phyloP scores from a whole-genome alignment of 257 asterid genomes.

The Plectranthus barbatus region DNA sequence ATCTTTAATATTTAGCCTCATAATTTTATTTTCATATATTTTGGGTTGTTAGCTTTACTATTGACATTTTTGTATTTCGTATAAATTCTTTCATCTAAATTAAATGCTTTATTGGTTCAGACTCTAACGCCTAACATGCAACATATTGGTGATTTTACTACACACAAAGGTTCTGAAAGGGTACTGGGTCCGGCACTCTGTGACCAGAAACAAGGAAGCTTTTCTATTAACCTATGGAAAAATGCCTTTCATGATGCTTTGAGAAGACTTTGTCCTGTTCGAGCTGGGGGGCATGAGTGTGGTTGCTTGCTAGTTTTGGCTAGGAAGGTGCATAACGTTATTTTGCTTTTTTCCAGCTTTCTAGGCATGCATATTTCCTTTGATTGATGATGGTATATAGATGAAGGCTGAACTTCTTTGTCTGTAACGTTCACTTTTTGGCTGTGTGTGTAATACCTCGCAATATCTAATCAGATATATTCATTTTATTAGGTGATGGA shows the following conservation, averaged over 20 bases:
- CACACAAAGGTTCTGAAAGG: conserved; percentile 36
- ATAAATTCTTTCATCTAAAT: not conserved
- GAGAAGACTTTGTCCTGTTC: conserved; percentile 89
- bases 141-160: conserved; percentile 33
- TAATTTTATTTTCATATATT: not conserved
- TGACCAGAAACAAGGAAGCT: conserved; percentile 73
- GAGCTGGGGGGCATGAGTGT: too few species aligned
- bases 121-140: conserved; percentile 89
- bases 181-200: conserved; percentile 61
- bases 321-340: conserved; percentile 49
- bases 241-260: conserved; percentile 77
- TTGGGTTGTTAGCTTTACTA: conserved; percentile 2
- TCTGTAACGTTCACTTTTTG: not conserved
- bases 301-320: too few species aligned
- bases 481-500: conserved; percentile 61
- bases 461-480: conserved; percentile 15
- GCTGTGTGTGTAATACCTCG: not conserved
- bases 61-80: not conserved
- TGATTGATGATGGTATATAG: not conserved
- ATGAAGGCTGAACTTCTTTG: not conserved
- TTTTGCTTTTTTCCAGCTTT: not conserved
- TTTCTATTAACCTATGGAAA: conserved; percentile 76
- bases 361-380: not conserved
- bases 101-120: conserved; percentile 33
- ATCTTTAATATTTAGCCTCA: not conserved